These are phyloP conservation scores for Penium margaritaceum DNA, from an alignment of 139 green algal genomes.

Conservation along the genomic window DNA sequence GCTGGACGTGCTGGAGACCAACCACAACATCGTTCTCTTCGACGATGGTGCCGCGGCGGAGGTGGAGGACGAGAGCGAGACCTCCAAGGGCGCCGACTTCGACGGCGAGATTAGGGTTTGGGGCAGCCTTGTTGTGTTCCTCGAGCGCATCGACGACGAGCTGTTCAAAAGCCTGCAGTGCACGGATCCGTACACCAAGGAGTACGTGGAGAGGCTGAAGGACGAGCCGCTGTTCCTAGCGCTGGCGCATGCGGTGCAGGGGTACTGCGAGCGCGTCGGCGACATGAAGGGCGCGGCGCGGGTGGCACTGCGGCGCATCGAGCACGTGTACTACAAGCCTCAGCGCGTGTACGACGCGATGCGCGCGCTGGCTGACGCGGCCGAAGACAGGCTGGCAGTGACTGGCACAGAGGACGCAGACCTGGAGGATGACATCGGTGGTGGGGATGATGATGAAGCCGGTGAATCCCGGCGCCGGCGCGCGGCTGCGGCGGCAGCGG, in stretches of 20 bases:
- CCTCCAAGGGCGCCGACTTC: conserved; percentile 30
- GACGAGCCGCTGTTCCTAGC: conserved; percentile 89
- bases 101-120: conserved; percentile 60
- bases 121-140: conserved; percentile 86
- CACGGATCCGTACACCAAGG: conserved; percentile 88
- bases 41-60: no score
- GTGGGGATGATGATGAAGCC: no score
- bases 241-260: conserved; percentile 65
- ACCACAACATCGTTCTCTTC: conserved; percentile 70
- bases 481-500: no score
- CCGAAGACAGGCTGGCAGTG: no score
- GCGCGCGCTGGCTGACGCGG: conserved; percentile 31
- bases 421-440: no score
- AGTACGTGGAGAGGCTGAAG: conserved; percentile 85
- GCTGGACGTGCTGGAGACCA: conserved; percentile 58
- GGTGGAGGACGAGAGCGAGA: conserved; percentile 41
- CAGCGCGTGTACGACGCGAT: conserved; percentile 44
- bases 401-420: no score
- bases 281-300: conserved; percentile 47
- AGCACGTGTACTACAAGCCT: conserved; percentile 96
- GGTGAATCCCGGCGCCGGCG: no score
- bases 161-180: conserved; percentile 92
- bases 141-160: conserved; percentile 96
- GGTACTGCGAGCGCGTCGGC: conserved; percentile 51
- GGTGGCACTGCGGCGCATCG: conserved; percentile 72